phyloP scores from a whole-genome alignment of 1,139 yeast genomes.

The Saccharomycopsis hybrid region DNA sequence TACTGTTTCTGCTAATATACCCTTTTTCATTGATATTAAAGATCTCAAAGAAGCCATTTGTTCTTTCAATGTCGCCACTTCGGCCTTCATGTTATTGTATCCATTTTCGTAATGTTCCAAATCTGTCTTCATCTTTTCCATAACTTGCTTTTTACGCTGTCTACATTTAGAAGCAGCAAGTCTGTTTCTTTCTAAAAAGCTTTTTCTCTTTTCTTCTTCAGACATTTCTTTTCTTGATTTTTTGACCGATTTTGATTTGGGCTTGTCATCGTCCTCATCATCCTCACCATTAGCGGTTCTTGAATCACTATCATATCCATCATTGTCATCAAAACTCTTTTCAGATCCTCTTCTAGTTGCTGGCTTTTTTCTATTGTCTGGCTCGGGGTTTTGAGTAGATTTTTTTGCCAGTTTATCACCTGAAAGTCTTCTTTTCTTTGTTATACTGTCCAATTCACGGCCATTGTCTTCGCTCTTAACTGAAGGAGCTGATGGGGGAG shows the following conservation, averaged over 20 bases:
- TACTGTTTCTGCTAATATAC: neutral
- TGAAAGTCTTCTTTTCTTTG: neutral
- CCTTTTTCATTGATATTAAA: neutral
- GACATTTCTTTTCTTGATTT: constrained; percentile 25
- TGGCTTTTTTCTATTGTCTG: no score
- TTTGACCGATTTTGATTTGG: constrained; percentile 9
- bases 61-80: constrained; percentile 51
- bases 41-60: constrained; percentile 43
- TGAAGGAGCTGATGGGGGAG: no score
- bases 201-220: constrained; percentile 70
- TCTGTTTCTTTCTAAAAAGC: constrained; percentile 83
- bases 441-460: no score
- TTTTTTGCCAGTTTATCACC: neutral
- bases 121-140: constrained; percentile 77
- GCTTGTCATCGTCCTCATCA: constrained; percentile 6
- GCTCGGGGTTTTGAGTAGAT: no score
- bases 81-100: constrained; percentile 58
- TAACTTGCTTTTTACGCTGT: constrained; percentile 86
- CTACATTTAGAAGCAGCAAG: constrained; percentile 96
- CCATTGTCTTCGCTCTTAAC: no score
- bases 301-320: neutral
- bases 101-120: constrained; percentile 62
- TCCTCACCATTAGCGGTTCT: neutral
- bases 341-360: no score
- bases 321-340: neutral